Evolutionary conservation across 2,329 filamentous ascomycete genomes (phyloP), one percentile per base, ranked within the genome.

Genomic region (Myriosclerotinia duriaeana): DNA sequence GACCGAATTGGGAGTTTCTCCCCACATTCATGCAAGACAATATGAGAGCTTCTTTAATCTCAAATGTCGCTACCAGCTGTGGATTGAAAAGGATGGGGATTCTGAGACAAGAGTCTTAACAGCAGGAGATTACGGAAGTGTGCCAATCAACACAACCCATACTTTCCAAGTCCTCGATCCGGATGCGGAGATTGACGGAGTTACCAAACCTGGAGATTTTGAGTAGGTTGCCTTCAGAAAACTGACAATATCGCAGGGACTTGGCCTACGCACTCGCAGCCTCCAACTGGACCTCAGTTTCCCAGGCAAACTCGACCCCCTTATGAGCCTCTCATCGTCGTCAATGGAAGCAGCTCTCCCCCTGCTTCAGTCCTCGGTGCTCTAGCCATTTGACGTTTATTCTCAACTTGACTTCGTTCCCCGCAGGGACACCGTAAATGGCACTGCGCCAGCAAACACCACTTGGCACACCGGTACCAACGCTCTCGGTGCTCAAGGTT

Each of bases 91-190:
- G 22, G 71, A 72, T 34, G 71, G 74, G 11, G 68, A 68, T 5
- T 74, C 77, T 54, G 74, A 78, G 64, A 76, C 76, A 7, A 77
- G 80, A 22, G 69, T 82, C 3, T 71, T 83, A n/a, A 77, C 75
- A 0, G 74, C 76, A 11, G 80, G 80, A 1, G 81, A 83, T 68
- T 82, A 80, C 67, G 80, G 80, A 48, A 79, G 79, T 5, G 79
- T 82, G 0, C 78, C 80, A 0, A 74, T 75, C 26, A 79, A 82
- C 68, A 82, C 79, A 1, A 80, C 78, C 1, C 81, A 83, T 67
- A 81, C 80, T 3, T 83, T 82, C 74, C 79, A 81, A 70, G 75
- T 82, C 20, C 70, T 81, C 15, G 80, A 83, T 64, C 80, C 80
- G 0, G 79, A 82, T 69, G 81, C 80, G 5, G 78, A 82, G 69